These are phyloP conservation scores for Monosporascus sp. DNA, from an alignment of 2,329 filamentous ascomycete species.

Conservation along the genomic window DNA sequence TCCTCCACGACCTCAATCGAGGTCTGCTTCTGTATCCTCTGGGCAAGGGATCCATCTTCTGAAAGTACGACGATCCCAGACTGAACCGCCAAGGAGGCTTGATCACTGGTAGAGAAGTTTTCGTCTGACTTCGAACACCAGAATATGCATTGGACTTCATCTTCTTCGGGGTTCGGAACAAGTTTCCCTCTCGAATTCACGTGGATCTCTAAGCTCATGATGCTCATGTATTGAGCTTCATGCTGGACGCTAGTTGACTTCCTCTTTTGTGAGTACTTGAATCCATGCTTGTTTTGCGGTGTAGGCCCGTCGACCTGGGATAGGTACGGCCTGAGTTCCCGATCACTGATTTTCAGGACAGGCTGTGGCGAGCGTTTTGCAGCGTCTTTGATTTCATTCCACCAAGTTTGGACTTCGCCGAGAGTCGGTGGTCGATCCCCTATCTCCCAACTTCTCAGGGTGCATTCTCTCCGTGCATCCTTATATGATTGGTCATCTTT, in stretches of 20 bases:
- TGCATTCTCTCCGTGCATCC: constrained; percentile 51
- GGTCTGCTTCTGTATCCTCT: constrained; percentile 57
- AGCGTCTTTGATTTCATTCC: constrained; percentile 33
- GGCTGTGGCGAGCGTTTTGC: constrained; percentile 10
- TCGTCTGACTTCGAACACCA: constrained; percentile 84
- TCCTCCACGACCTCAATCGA: constrained; percentile 68
- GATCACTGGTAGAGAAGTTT: constrained; percentile 43
- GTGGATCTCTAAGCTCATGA: constrained; percentile 90
- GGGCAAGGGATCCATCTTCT: constrained; percentile 51
- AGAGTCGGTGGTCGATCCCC: constrained; percentile 63
- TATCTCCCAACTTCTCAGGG: constrained; percentile 71
- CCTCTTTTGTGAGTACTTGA: constrained; percentile 77
- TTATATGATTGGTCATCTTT: constrained; percentile 46
- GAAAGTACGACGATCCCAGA: constrained; percentile 71
- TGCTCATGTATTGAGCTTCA: constrained; percentile 91
- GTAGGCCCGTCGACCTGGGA: constrained; percentile 90
- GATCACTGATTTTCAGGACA: constrained; percentile 14
- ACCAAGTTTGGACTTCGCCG: constrained; percentile 66
- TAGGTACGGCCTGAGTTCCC: constrained; percentile 36
- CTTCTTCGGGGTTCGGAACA: constrained; percentile 82
- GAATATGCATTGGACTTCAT: constrained; percentile 83
- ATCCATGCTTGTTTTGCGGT: constrained; percentile 73
- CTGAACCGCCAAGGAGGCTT: constrained; percentile 43
- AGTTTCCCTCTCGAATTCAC: constrained; percentile 79
- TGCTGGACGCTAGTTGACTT: constrained; percentile 72